These are phyloP conservation scores for Lithospermum erythrorhizon DNA, from an alignment of 257 asterid genomes.

Conservation along the genomic window DNA sequence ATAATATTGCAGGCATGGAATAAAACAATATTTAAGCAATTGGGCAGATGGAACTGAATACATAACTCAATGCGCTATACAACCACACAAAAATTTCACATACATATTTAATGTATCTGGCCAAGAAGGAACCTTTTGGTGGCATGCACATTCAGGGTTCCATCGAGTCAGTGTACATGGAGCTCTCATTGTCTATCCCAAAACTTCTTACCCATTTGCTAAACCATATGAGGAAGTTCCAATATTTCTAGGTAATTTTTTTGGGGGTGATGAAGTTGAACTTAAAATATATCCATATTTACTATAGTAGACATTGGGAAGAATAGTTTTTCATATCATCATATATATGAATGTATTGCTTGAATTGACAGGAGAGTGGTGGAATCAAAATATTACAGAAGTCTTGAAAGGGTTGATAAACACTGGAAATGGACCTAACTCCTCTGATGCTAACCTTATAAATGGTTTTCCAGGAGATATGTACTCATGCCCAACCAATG, in stretches of 20 bases:
- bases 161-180: neutral
- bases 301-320: neutral
- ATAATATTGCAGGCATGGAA: neutral
- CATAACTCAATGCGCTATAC: neutral
- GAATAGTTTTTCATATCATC: too few relatives aligned
- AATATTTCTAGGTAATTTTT: neutral
- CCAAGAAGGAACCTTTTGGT: conserved; percentile 3
- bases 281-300: too few relatives aligned
- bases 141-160: conserved; percentile 1
- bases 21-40: neutral
- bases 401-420: neutral
- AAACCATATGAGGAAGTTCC: conserved; percentile 3
- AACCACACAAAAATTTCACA: neutral
- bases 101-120: neutral
- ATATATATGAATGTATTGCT: neutral
- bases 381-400: neutral
- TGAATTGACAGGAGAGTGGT: neutral
- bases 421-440: neutral
- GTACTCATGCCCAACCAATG: neutral
- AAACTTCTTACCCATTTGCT: neutral
- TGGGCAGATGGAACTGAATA: conserved; percentile 3
- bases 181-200: neutral
- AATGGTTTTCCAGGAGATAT: neutral
- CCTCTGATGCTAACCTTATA: neutral
- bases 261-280: too few relatives aligned